A percentile compares a stretch with the other conserved stretches of the same genome.
These are phyloP conservation scores for Ilex paraguariensis DNA, from an alignment of 305 asterid species.

Conservation along the genomic window DNA sequence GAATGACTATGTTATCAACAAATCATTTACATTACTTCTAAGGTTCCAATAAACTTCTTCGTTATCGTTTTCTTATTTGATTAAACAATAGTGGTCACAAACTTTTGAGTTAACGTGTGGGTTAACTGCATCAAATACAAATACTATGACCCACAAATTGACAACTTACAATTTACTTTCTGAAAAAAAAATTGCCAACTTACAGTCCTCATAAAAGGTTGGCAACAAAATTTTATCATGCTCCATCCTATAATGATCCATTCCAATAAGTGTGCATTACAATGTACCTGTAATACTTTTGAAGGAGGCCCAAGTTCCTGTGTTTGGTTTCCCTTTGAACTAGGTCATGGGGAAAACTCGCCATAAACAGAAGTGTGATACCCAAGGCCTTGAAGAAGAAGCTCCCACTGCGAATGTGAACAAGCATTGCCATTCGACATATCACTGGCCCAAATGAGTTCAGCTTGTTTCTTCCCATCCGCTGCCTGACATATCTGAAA, in stretches of 20 bases:
- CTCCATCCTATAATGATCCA: neutral
- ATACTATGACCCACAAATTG: neutral
- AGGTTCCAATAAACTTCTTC: too few species aligned
- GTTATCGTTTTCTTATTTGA: too few species aligned
- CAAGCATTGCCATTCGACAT: slow-evolving; percentile 25
- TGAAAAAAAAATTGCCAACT: neutral
- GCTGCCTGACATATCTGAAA: slow-evolving; percentile 26
- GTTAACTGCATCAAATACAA: too few species aligned
- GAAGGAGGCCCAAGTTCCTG: slow-evolving; percentile 25
- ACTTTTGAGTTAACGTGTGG: too few species aligned
- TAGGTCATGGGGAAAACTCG: slow-evolving; percentile 21
- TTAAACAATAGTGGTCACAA: too few species aligned
- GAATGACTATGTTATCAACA: too few species aligned
- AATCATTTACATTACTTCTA: too few species aligned
- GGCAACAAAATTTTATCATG: neutral
- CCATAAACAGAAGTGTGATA: slow-evolving; percentile 30
- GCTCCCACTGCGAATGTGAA: slow-evolving; percentile 17
- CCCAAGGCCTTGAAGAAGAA: slow-evolving; percentile 21
- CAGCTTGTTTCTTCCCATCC: slow-evolving; percentile 30
- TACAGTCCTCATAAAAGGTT: neutral
- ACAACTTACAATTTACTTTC: neutral
- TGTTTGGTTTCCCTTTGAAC: slow-evolving; percentile 27
- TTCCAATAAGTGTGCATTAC: neutral
- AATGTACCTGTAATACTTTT: slow-evolving; percentile 25
- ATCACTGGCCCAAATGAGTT: slow-evolving; percentile 26